A percentile compares a stretch with the other conserved stretches of the same genome.
These are phyloP conservation scores for Aspergillus caelatus DNA, from an alignment of 2,329 filamentous ascomycete genomes.

Conservation along the genomic window DNA sequence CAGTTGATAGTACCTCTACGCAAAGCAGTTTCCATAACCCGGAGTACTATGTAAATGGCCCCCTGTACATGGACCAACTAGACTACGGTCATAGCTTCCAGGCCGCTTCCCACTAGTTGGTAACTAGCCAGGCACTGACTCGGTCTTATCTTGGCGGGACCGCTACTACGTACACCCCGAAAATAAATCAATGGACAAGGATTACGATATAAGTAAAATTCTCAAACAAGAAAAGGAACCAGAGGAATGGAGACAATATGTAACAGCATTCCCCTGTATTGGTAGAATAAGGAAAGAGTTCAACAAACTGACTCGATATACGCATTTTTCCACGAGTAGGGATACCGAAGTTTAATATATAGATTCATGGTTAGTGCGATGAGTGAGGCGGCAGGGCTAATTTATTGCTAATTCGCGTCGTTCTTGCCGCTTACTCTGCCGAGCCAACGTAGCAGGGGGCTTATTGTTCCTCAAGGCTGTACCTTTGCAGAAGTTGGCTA, in stretches of 20 bases:
- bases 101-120: not conserved
- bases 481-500: not conserved
- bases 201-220: not conserved
- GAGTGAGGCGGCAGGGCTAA: not conserved
- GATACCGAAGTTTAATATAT: not conserved
- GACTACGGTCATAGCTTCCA: not conserved
- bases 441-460: not conserved
- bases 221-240: not conserved
- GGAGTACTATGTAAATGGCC: not conserved
- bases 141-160: not conserved
- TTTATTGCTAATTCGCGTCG: not conserved
- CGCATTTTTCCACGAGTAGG: not conserved
- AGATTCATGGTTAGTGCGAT: not conserved
- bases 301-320: not conserved
- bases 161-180: not conserved
- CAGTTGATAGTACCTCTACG: not conserved
- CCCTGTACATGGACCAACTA: not conserved
- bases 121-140: not conserved
- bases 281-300: not conserved
- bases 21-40: not conserved
- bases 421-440: not conserved
- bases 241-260: too few relatives aligned
- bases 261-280: too few relatives aligned
- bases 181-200: not conserved
- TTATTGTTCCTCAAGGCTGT: not conserved